A percentile compares a stretch with the other conserved stretches of the same genome.
Conservation (phyloP, 208 protist species). For the Lotmaria passim region DNA sequence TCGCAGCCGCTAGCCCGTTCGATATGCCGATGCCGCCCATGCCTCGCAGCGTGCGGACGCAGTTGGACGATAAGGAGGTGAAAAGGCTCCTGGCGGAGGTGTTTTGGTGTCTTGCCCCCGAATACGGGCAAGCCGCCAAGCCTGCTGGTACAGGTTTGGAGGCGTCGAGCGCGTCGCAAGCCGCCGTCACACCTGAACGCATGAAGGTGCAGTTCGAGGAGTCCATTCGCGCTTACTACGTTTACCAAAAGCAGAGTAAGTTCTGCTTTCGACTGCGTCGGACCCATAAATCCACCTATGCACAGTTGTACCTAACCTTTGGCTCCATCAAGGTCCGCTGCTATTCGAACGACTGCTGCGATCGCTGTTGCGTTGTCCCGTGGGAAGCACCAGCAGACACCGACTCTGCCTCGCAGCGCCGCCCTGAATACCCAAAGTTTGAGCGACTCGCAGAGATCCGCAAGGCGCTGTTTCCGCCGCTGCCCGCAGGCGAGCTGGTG, state of each 20-base stretch:
- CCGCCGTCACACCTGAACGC: constrained; percentile 45
- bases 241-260: constrained; percentile 74
- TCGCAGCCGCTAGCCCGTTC: constrained; percentile 30
- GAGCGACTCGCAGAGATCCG: constrained; percentile 60
- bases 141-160: neutral
- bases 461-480: constrained; percentile 63
- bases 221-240: constrained; percentile 79
- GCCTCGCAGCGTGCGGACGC: constrained; percentile 51
- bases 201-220: constrained; percentile 82
- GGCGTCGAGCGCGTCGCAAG: neutral
- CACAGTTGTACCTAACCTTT: constrained; percentile 89
- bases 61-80: constrained; percentile 45
- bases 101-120: constrained; percentile 65
- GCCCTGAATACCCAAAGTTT: constrained; percentile 70
- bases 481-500: constrained; percentile 74
- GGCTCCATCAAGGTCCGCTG: constrained; percentile 90
- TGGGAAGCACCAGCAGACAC: constrained; percentile 46
- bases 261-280: constrained; percentile 76
- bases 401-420: constrained; percentile 1
- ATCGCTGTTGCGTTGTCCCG: constrained; percentile 63
- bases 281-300: constrained; percentile 70
- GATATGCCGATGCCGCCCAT: constrained; percentile 43
- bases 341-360: constrained; percentile 89
- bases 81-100: constrained; percentile 73
- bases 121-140: constrained; percentile 31